Base-by-base conservation (phyloP, 306 rosid species). In the Lithocarpus polystachyus region DNA sequence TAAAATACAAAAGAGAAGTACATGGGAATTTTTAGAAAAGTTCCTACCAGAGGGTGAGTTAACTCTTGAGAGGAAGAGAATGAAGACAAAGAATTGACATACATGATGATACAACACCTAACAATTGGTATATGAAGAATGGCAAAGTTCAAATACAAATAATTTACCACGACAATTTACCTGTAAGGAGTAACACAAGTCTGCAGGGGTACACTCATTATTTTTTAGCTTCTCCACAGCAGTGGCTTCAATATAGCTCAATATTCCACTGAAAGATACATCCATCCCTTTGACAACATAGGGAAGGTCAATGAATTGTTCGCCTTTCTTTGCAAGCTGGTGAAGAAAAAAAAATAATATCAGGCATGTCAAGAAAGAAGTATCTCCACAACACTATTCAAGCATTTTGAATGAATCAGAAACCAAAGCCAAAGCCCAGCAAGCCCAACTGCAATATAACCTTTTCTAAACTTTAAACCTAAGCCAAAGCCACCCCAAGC, bases 251-350 rank as follows among this genome's bases (percentile, higher is more conserved):
- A 92, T 92, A 64, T 80, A 92, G 87, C 97, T 94, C 82, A 92
- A 73, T 69, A 94, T 87, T 71, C 98, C 97, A 81, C 98, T 94
- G 73, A 92, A 94, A 61, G 98, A 94, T 40, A 94, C 97, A 68
- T 92, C 98, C 98, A 94, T 94, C 76, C 98, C 98, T 85, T 94
- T 94, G 71, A 94, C 98, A 54, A 71, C 93, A 79, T 94, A 92
- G 29, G 98, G 98, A 81, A 92, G 79, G 75, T 94, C 98, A 67
- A 91, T 89, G 75, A 92, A 94, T 43, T 86, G 83, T 78, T 88
- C 88, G 17, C 97, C 98, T 79, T 92, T 91, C 88, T 94, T 94
- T 0, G 98, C 97, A 82, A 94, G 97, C 98, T 92, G 85, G 37
- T 73, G 37, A 55, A 56, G 29, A 23, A 82, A 79, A 81, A 79